Conservation (phyloP, 139 green algal genomes). For the Zygnema cylindricum region DNA sequence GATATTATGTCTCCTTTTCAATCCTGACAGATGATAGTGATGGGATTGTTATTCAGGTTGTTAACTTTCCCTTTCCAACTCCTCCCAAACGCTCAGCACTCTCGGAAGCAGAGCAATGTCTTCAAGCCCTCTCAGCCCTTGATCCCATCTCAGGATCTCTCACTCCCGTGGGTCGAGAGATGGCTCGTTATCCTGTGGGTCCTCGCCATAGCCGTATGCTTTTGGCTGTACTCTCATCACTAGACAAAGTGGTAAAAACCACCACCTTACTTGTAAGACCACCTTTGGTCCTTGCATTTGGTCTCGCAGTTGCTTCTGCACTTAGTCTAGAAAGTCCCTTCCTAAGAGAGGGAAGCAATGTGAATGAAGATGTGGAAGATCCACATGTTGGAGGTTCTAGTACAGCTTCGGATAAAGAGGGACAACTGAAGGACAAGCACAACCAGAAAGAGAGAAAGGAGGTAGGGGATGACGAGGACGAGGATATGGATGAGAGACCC, state of each 20-base stretch:
- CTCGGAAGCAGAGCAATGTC: constrained; percentile 21
- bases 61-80: constrained; percentile 93
- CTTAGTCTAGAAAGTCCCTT: constrained; percentile 87
- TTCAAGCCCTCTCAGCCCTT: constrained; percentile 50
- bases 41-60: too few relatives aligned
- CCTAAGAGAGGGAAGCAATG: constrained; percentile 68
- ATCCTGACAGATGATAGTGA: not conserved
- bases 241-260: not conserved
- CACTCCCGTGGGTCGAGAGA: constrained; percentile 66
- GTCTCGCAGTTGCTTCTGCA: constrained; percentile 81
- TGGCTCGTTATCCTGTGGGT: constrained; percentile 85
- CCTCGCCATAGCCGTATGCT: constrained; percentile 91
- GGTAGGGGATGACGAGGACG: too few relatives aligned
- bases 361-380: constrained; percentile 1
- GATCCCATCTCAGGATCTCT: not conserved
- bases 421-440: not conserved
- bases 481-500: not conserved
- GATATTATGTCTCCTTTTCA: not conserved
- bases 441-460: not conserved
- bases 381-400: constrained; percentile 7
- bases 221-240: constrained; percentile 67
- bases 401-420: constrained; percentile 5
- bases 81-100: constrained; percentile 70
- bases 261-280: not conserved
- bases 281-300: constrained; percentile 70